A percentile compares a stretch with the other conserved stretches of the same genome.
Evolutionary conservation across 306 rosid genomes (phyloP).

Genomic region (Delonix regia): DNA sequence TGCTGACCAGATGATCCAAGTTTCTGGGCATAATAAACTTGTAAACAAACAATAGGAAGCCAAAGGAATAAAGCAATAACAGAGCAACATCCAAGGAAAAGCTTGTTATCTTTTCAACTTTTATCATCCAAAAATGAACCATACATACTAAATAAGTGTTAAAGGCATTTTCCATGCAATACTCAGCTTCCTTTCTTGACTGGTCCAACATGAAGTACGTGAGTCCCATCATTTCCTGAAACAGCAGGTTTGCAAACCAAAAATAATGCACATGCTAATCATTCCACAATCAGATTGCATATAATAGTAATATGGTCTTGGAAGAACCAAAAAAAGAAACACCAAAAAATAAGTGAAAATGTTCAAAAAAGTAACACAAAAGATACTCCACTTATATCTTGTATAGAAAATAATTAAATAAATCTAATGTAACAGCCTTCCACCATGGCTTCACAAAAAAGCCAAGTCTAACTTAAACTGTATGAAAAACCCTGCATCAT

Average conservation of each 20-base stretch:
- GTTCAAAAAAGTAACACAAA: neutral
- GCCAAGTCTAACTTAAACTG: slow-evolving; percentile 15
- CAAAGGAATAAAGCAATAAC: slow-evolving; percentile 30
- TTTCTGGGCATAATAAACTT: slow-evolving; percentile 67
- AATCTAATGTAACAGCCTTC: slow-evolving; percentile 24
- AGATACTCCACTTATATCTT: slow-evolving; percentile 24
- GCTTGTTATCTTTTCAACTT: slow-evolving; percentile 1
- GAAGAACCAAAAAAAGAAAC: slow-evolving; percentile 8
- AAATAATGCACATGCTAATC: slow-evolving; percentile 14
- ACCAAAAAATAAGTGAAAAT: neutral
- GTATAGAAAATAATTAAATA: neutral
- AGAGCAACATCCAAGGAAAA: slow-evolving; percentile 22
- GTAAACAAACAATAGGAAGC: slow-evolving; percentile 28
- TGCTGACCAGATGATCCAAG: slow-evolving; percentile 81
- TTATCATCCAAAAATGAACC: slow-evolving; percentile 37
- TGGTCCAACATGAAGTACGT: slow-evolving; percentile 89
- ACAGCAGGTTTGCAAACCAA: slow-evolving; percentile 35
- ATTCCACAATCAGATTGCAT: slow-evolving; percentile 26
- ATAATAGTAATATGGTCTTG: neutral
- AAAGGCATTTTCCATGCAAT: slow-evolving; percentile 98
- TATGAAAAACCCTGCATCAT: slow-evolving; percentile 22
- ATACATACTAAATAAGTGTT: slow-evolving; percentile 80
- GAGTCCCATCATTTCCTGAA: slow-evolving; percentile 99
- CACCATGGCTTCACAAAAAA: slow-evolving; percentile 31
- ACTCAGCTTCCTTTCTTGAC: slow-evolving; percentile 96